Base-by-base conservation (phyloP, 2,329 filamentous ascomycete genomes). In the Coniochaeta sp. region DNA sequence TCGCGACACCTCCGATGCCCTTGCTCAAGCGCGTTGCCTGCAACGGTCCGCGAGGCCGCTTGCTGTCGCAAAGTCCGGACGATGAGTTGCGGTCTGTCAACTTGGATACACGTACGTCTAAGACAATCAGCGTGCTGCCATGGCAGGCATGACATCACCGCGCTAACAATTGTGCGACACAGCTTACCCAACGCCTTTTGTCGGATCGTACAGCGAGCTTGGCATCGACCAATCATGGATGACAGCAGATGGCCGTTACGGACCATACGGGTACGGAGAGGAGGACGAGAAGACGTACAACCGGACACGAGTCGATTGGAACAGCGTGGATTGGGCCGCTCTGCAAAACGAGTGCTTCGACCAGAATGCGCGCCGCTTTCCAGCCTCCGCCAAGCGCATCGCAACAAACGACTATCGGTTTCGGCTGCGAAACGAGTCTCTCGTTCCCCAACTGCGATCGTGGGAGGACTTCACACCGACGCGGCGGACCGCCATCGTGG, bases 351-450 rank as follows among this genome's bases (percentile, higher is more conserved):
- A 70, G 24, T 76, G 74, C 62, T 69, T 82, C 14, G 66, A 74
- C 57, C 72, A 73, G 56, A 88, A 88, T 68, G 71, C 75, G 50
- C 71, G 77, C 36, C 79, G 85, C 26, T 88, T 71, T 71, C 76
- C 66, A 22, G n/a, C 22, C 6, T 31, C 62, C n/a, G 64, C 67
- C 0, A 55, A 56, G 11, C 58, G 43, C 3, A 61, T 67, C 36
- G 59, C 62, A 57, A 60, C 62, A 57, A 36, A 47, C 33, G 34
- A 52, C 14, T 36, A 58, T 14, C 64, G 66, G 0, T 62, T 69
- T 47, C 38, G 54, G 38, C 60, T 64, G 36, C 60, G 64, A 16
- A 62, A 68, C 36, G 43, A 59, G 7, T 60, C 68, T 26, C 58
- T 59, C 19, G 58, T 67, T 3, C 67, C 66, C 47, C 59, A 65